Conservation (phyloP, 2,329 filamentous ascomycete species). For the Fusarium drepaniforme region DNA sequence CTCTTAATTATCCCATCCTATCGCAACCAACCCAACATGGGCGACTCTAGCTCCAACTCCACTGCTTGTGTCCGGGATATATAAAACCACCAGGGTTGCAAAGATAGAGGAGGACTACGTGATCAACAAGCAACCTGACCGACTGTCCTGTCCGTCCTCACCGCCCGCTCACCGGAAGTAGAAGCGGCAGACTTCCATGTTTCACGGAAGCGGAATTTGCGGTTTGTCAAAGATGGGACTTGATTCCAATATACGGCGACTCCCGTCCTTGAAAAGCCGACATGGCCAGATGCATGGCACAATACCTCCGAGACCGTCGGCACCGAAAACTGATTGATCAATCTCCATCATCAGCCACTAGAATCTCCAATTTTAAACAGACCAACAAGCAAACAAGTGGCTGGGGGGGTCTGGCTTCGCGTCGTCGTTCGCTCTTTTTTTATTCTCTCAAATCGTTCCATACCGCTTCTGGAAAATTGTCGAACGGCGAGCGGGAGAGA, state of each 20-base stretch:
- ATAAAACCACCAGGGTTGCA: slow-evolving; percentile 6
- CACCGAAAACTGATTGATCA: slow-evolving; percentile 2
- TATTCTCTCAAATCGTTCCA: slow-evolving; percentile 39
- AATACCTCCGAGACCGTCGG: neutral
- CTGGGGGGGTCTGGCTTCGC: neutral
- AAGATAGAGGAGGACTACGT: neutral
- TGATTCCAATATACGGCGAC: slow-evolving; percentile 10
- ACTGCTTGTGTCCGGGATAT: slow-evolving; percentile 7
- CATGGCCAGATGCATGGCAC: slow-evolving; percentile 29
- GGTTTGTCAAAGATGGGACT: neutral
- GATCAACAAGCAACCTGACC: neutral
- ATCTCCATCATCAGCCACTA: slow-evolving; percentile 11
- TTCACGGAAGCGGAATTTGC: neutral
- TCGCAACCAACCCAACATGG: neutral
- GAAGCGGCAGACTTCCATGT: neutral
- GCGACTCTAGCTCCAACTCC: neutral
- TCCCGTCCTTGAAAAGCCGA: slow-evolving; percentile 14
- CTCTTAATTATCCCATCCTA: neutral
- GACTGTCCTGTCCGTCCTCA: neutral
- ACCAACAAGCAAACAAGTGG: neutral
- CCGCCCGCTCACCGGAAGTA: neutral
- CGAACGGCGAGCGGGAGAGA: slow-evolving; percentile 7
- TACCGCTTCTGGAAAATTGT: slow-evolving; percentile 40
- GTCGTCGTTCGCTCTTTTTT: neutral
- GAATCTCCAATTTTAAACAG: neutral